phyloP scores from a whole-genome alignment of 2,329 filamentous ascomycete species.

The Trichoderma koningiopsis region DNA sequence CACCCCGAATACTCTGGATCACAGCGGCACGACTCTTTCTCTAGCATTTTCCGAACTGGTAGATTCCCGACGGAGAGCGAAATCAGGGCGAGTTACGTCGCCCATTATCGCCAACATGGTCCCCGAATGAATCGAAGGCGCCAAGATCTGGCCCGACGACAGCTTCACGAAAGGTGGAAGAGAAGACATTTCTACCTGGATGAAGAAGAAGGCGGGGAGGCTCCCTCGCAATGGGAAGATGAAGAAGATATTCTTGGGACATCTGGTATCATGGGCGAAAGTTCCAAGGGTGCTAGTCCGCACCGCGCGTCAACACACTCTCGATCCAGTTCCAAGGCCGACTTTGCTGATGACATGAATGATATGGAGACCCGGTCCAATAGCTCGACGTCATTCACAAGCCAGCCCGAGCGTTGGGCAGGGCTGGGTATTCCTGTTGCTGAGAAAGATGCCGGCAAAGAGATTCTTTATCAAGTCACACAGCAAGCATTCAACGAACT shows the following conservation, averaged over 20 bases:
- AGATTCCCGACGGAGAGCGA: constrained; percentile 45
- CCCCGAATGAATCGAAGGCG: constrained; percentile 45
- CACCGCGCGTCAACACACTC: constrained; percentile 44
- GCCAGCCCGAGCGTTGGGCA: constrained; percentile 73
- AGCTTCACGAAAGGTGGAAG: constrained; percentile 72
- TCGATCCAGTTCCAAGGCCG: constrained; percentile 76
- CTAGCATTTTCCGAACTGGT: constrained; percentile 21
- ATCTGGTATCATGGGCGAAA: constrained; percentile 40
- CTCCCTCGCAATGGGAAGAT: constrained; percentile 64
- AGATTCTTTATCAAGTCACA: constrained; percentile 87
- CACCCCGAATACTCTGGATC: background rate
- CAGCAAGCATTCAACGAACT: constrained; percentile 92
- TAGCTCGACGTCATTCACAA: constrained; percentile 71
- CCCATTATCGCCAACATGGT: constrained; percentile 40
- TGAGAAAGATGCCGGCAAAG: constrained; percentile 80
- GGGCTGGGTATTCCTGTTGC: constrained; percentile 77
- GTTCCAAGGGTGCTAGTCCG: constrained; percentile 46
- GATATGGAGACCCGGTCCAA: constrained; percentile 73
- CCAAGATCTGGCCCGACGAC: constrained; percentile 50
- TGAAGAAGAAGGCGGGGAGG: constrained; percentile 75
- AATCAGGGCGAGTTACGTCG: constrained; percentile 42
- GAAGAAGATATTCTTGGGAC: constrained; percentile 58
- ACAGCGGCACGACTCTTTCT: constrained; percentile 9
- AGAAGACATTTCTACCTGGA: constrained; percentile 80
- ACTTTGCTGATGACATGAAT: constrained; percentile 71